Evolutionary conservation across 2,329 filamentous ascomycete genomes (phyloP), one percentile per base, ranked within the genome.

Genomic region (Laburnicola sp.): DNA sequence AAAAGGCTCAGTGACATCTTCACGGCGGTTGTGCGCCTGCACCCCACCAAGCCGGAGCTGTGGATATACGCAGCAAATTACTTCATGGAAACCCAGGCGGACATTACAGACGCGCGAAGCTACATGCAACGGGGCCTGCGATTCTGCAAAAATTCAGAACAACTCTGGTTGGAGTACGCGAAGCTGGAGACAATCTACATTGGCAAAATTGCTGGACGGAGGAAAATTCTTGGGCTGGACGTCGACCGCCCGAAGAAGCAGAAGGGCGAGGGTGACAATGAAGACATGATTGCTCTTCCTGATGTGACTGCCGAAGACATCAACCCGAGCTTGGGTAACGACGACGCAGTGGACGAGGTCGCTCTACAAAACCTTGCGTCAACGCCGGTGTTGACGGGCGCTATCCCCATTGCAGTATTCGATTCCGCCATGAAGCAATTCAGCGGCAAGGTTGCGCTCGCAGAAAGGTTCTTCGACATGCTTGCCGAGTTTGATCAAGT

Each of bases 151-250:
- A 83, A 78, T 42, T 86, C 88, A 40, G 84, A 80, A 57, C 78
- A 79, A 16, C 73, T 99, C 45, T 99, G 93, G 91, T 70, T 96
- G 30, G 90, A 96, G 74, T 97, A 97, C 69, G 88, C 89, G 6
- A 87, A 89, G 67, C 81, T 93, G 66, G 94, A 99, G 78, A 91
- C 96, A 85, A 87, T 94, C 56, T 97, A 96, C 79, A 80, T 97
- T 49, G 85, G 83, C 45, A 91, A 89, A 75, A 85, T 97, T 66
- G 85, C 89, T 51, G 84, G 84, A 54, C 84, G 91, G 70, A 85
- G 86, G 72, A 81, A 80, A 61, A 83, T 89, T 48, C 69, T 89
- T 50, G 86, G 86, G 3, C 70, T 89, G 50, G 84, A 86, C 57
- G 64, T 72, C 45, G 69, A 70, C 45, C 73, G 70, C 59, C 75